A percentile compares a stretch with the other conserved stretches of the same genome.
Conservation (phyloP, 306 rosid genomes). For the Geum urbanum region DNA sequence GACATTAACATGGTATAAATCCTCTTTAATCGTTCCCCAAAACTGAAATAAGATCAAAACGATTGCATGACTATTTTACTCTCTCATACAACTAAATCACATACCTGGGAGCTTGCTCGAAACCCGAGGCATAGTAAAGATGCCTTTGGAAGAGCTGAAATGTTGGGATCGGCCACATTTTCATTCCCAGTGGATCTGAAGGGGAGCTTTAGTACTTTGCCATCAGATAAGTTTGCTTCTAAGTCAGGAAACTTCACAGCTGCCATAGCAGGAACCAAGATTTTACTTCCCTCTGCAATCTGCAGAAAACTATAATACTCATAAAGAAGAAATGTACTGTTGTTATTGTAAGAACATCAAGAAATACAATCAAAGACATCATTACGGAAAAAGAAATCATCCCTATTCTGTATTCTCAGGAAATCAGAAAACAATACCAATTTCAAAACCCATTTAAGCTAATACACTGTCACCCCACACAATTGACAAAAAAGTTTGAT, state of each 20-base stretch:
- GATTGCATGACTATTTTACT: background rate
- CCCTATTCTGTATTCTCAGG: background rate
- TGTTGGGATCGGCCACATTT: constrained; percentile 30
- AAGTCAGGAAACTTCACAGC: constrained; percentile 73
- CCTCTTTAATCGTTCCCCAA: too few relatives aligned
- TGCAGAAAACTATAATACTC: constrained; percentile 30
- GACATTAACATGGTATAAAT: background rate
- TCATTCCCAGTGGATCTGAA: constrained; percentile 30
- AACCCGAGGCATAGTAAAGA: constrained; percentile 71
- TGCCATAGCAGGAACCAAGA: constrained; percentile 54
- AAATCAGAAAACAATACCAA: background rate
- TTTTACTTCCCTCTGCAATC: constrained; percentile 66
- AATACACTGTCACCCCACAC: background rate
- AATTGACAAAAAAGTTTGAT: background rate
- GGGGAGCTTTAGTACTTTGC: constrained; percentile 65
- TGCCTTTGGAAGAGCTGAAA: constrained; percentile 45
- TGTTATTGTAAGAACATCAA: background rate
- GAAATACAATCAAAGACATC: background rate
- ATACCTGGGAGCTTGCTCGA: constrained; percentile 78
- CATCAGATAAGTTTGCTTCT: constrained; percentile 52
- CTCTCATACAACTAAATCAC: background rate
- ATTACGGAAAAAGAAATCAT: background rate
- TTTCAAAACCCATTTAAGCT: background rate
- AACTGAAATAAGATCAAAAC: background rate
- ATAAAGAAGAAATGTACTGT: background rate